Base-by-base conservation (phyloP, 176 grass and related monocot species). In the Oryza brachyantha region DNA sequence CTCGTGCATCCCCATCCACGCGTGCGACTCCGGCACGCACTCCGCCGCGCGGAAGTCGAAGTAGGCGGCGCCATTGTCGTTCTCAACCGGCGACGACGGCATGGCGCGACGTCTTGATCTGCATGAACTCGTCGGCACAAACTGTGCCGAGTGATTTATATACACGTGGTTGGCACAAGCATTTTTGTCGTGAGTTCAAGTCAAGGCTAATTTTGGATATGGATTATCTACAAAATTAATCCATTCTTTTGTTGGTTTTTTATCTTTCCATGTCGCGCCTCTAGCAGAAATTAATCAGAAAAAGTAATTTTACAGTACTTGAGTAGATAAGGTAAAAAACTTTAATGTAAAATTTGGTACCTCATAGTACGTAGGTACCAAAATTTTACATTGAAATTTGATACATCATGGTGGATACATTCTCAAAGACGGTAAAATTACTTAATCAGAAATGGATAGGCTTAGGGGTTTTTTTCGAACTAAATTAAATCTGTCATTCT, bases 21-120 rank as follows among this genome's bases (percentile, higher is more conserved):
- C 45, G 84, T 96, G 81, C 11, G 84, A 83, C 70, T 96, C 87
- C 8, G 89, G 87, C 58, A 96, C 73, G 29, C 29, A 14, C 14
- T 62, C 39, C 29, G 55, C 66, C 7, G 55, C 21, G 13, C 65
- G 54, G 54, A 84, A 27, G 22, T 84, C 66, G 74, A 84, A 77
- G 72, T 60, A 25, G 38, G 28, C 28, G 43, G 52, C 50, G 21
- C 17, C 48, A 52, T 19, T 13, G 25, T 19, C 7, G 25, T 25
- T 41, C n/a, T 68, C 16, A 9, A 14, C 31, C 19, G 39, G n/a
- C 80, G 42, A n/a, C 14, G 31, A 14, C 22, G 27, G 21, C 72
- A 35, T 45, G 35, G 35, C 29, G 1, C 35, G 2, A 66, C 5
- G 13, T 24, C 3, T 10, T 16, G 63, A 16, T 1, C 28, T 64